Base-by-base conservation (phyloP, 2,329 filamentous ascomycete genomes). In the Parascedosporium putredinis region DNA sequence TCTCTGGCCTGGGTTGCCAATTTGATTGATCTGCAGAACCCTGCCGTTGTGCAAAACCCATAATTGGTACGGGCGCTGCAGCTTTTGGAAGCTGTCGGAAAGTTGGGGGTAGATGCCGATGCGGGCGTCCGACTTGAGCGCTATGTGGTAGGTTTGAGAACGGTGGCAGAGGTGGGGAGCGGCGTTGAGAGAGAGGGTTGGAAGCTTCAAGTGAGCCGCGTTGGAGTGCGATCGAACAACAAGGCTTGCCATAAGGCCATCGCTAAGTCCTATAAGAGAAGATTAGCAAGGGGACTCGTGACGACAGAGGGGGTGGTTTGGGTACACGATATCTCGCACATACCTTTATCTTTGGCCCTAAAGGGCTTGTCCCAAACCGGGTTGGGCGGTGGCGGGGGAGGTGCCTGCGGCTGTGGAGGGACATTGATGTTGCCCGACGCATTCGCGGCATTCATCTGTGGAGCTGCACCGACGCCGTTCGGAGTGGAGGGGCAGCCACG, bases 21-120 rank as follows among this genome's bases (percentile, higher is more conserved):
- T 33, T 12, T 45, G 42, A 10, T 24, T 43, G 23, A 43, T 25
- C 27, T 44, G 31, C 5, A 50, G 40, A 34, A 50, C 27, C 31
- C 43, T 25, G 18, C 49, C 49, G 43, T 50, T 50, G n/a, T 34
- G 51, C 1, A 80, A 74, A 29, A 89, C 84, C 61, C 88, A 89
- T 31, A 93, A 68, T 60, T 84, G 88, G 67, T 86, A 88, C 47
- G 87, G 80, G 27, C 87, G 81, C 38, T 87, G 80, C 24, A 80
- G 75, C 57, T 84, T 74, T 16, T 82, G 77, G 4, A 87, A 66
- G 29, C 74, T 73, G 7, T 80, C 67, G 1, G 81, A 77, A 16
- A 94, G 71, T 9, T 75, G 76, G 3, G 85, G 82, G 20, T 78
- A 72, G 51, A 95, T 74, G 53, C 89, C 84, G n/a, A 95, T 68